Evolutionary conservation across 805 yeast genomes (phyloP).

Genomic region (Saccharomyces jurei): DNA sequence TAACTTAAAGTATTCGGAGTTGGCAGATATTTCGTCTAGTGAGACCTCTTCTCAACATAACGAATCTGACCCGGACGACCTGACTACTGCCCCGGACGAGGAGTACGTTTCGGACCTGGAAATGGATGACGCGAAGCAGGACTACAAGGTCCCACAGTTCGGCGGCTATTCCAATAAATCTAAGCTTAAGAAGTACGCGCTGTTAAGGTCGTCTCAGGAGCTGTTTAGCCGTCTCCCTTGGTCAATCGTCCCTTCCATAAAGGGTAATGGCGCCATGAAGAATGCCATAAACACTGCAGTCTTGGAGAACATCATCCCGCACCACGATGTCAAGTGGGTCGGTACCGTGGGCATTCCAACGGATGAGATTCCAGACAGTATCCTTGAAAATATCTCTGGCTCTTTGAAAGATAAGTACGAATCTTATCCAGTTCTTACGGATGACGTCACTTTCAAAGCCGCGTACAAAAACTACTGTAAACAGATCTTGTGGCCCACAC

Average conservation of each 20-base stretch:
- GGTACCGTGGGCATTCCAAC: constrained; percentile 93
- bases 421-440: constrained; percentile 60
- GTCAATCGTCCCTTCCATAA: constrained; percentile 57
- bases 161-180: constrained; percentile 70
- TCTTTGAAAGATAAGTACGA: constrained; percentile 42
- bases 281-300: constrained; percentile 71
- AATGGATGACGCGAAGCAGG: constrained; percentile 8
- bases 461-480: constrained; percentile 89
- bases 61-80: neutral
- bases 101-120: constrained; percentile 20
- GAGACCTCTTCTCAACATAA: neutral
- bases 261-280: constrained; percentile 82
- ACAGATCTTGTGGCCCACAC: constrained; percentile 92
- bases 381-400: constrained; percentile 45
- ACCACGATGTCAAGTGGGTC: constrained; percentile 49
- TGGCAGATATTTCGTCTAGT: neutral
- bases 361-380: constrained; percentile 58
- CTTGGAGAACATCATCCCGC: constrained; percentile 31
- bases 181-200: constrained; percentile 30
- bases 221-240: constrained; percentile 53
- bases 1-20: neutral
- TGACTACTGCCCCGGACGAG: constrained; percentile 3
- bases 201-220: constrained; percentile 33
- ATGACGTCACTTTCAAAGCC: constrained; percentile 77
- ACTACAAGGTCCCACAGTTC: constrained; percentile 38